Evolutionary conservation across 176 grass and related monocot species (phyloP), one percentile per base, ranked within the genome.

Genomic region (Bonia amplexicaulis): DNA sequence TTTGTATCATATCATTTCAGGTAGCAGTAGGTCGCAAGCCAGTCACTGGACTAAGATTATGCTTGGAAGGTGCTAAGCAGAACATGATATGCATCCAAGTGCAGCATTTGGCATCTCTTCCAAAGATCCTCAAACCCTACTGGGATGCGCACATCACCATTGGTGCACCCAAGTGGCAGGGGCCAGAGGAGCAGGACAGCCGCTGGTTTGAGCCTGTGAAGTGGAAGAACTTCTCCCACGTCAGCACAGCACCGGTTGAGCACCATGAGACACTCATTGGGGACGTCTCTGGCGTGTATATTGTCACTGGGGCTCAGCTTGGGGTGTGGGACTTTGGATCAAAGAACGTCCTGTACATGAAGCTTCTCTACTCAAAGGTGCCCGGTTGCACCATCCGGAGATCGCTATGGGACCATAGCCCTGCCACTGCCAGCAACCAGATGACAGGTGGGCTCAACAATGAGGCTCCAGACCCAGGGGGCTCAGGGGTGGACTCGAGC

Each of bases 171-270:
- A 94, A 87, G 74, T 94, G 92, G 92, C 89, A 82, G 14, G 87
- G 84, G 13, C 89, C 92, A 2, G 89, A 94, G 76, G 92, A 94
- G 80, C 89, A 94, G 76, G 92, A 94, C 33, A 89, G 86, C 69
- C 87, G 87, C 12, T 94, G 92, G 92, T 94, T 91, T 40, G 92
- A 94, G 77, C 80, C 92, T 51, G 86, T 91, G 14, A 91, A 91
- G 69, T 91, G 89, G 92, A 91, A 87, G 60, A 94, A 89, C 57
- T 94, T 91, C 62, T 91, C 89, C 33, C 92, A 91, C 23, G 76
- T 94, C 75, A 85, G 84, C 57, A 94, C 92, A 23, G 80, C 92
- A 12, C 92, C 92, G 26, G 84, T 94, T 4, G 87, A 94, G 58
- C 69, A 85, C 61, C 37, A 72, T 9, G 92, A 91, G 69, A 78